Evolutionary conservation across 1,284 basidiomycete species (phyloP), one percentile per base, ranked within the genome.

Genomic region (Cutaneotrichosporon dermatis): DNA sequence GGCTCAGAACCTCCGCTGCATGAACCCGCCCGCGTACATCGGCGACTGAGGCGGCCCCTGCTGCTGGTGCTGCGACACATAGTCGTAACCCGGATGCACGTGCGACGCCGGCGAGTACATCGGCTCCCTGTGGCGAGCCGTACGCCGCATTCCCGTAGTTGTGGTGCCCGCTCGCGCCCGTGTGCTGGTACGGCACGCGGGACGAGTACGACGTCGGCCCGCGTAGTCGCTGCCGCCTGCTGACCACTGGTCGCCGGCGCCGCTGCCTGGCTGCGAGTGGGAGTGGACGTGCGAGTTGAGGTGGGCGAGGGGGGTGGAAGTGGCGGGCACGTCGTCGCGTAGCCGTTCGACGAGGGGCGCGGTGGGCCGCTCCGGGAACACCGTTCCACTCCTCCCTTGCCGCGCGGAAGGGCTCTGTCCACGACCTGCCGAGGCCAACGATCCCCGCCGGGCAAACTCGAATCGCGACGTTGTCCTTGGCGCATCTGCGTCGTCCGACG

Each of bases 291-390:
- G 59, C 48, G 57, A 51, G 55, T 64, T 64, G 39, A 64, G 57
- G 48, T 64, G 62, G 11, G 58, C 62, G 10, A 64, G 59, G n/a
- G 62, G 62, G 62, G 52, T 64, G 62, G 57, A 55, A 55, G 44
- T 60, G 57, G 41, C 50, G 57, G 57, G 56, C 2, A 54, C 61
- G 49, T 64, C 62, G 25, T 58, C 58, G 55, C 48, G 44, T 55
- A 64, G 8, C 62, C 62, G 57, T 64, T 64, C 9, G 57, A 36
- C 25, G 51, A 54, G 7, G 62, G 3, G 57, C 57, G 9, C 62
- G 51, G 16, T 51, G 50, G 8, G 37, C 50, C 11, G 39, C 50
- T 8, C 50, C 50, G 37, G 37, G 37, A 4, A 40, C 37, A 10
- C 50, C 50, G 11, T 16, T 40, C 64, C 64, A 65, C 15, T 65